A percentile compares a stretch with the other conserved stretches of the same genome.
Conservation (phyloP, 2,329 filamentous ascomycete species). For the Monosporascus sp. region DNA sequence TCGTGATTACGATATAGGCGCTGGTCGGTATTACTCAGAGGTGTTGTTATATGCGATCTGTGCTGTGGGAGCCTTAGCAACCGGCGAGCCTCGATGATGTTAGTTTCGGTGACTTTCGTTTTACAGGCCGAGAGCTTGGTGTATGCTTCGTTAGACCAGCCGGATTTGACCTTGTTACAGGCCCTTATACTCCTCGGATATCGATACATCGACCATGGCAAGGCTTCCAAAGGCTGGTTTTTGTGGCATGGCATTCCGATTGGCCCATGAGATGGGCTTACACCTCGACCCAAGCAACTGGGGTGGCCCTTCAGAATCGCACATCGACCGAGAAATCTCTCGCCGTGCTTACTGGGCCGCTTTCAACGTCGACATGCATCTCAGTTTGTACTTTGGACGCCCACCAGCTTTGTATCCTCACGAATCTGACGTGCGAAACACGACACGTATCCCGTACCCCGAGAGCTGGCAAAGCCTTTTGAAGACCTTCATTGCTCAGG, state of each 20-base stretch:
- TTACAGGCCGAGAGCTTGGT: conserved; percentile 40
- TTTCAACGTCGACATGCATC: conserved; percentile 45
- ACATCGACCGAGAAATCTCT: conserved; percentile 41
- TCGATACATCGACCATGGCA: conserved; percentile 41
- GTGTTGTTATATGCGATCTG: conserved; percentile 44
- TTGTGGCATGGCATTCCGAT: conserved; percentile 46
- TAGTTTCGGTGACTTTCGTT: conserved; percentile 38
- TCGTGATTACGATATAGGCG: conserved; percentile 41
- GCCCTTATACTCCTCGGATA: conserved; percentile 41
- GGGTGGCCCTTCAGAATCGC: conserved; percentile 33
- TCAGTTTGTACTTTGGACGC: conserved; percentile 46
- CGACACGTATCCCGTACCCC: conserved; percentile 43
- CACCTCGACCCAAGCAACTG: conserved; percentile 48
- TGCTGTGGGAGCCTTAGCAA: conserved; percentile 42
- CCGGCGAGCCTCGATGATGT: conserved; percentile 30
- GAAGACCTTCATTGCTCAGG: conserved; percentile 41
- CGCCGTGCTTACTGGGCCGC: conserved; percentile 46
- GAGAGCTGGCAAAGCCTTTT: conserved; percentile 42
- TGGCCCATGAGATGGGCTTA: conserved; percentile 47
- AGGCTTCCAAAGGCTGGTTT: conserved; percentile 47
- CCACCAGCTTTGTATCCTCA: conserved; percentile 44
- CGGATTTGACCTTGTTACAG: conserved; percentile 42
- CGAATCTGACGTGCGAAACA: conserved; percentile 44
- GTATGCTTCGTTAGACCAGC: conserved; percentile 38
- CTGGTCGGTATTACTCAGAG: conserved; percentile 45